phyloP scores from a whole-genome alignment of 1,284 basidiomycete genomes.

The Ganoderma meredithae region DNA sequence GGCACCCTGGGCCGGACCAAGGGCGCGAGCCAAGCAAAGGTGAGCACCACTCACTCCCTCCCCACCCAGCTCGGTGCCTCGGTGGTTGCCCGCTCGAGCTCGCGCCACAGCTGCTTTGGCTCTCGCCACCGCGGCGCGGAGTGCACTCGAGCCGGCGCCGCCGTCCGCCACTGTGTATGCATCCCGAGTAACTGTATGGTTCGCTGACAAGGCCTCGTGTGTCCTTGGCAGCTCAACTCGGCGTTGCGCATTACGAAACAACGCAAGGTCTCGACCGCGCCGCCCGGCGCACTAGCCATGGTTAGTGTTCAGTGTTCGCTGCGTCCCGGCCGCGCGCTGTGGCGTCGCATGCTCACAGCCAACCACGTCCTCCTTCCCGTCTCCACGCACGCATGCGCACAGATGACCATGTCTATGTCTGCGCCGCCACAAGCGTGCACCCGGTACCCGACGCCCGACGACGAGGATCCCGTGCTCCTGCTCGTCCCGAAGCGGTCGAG shows the following conservation, averaged over 20 bases:
- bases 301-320: slow-evolving; percentile 28
- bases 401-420: slow-evolving; percentile 5
- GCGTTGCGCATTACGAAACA: slow-evolving; percentile 39
- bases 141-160: slow-evolving; percentile 8
- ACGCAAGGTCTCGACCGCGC: slow-evolving; percentile 30
- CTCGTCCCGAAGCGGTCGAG: slow-evolving; percentile 35
- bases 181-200: neutral
- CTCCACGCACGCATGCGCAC: neutral
- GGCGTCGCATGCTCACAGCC: slow-evolving; percentile 18
- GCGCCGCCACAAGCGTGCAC: slow-evolving; percentile 15
- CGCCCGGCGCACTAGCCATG: slow-evolving; percentile 16
- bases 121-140: slow-evolving; percentile 5
- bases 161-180: neutral
- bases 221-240: slow-evolving; percentile 36
- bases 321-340: neutral
- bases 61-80: neutral
- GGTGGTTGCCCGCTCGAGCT: neutral
- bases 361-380: slow-evolving; percentile 8
- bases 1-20: slow-evolving; percentile 38
- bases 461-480: slow-evolving; percentile 36
- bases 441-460: slow-evolving; percentile 29
- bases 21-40: slow-evolving; percentile 42
- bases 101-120: slow-evolving; percentile 6
- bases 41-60: slow-evolving; percentile 21
- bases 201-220: neutral